Percentiles rank a stretch among this genome's conserved stretches.
Evolutionary conservation across 139 green algal genomes (phyloP).

Genomic region (Coelastrella sp.): DNA sequence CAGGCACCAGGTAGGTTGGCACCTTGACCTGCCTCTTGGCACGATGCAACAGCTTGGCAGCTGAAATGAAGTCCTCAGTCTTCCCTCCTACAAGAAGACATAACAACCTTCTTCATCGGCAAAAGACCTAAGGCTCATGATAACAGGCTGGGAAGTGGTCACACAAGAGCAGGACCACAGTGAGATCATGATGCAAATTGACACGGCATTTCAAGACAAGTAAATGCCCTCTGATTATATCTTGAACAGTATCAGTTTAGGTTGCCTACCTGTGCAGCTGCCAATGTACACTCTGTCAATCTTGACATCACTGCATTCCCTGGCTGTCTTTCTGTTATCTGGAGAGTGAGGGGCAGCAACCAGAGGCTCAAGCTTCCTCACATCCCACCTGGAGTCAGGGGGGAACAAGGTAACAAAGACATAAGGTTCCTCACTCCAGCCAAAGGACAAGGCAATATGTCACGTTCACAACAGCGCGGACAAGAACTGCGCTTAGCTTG

Average conservation of each 20-base stretch:
- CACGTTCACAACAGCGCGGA: too few relatives aligned
- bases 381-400: constrained; percentile 93
- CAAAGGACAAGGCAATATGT: too few relatives aligned
- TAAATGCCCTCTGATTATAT: neutral
- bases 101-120: too few relatives aligned
- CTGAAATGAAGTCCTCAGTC: constrained; percentile 94
- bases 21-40: constrained; percentile 90
- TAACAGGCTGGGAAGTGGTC: too few relatives aligned
- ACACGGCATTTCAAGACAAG: too few relatives aligned
- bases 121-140: too few relatives aligned
- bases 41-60: constrained; percentile 90
- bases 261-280: constrained; percentile 72
- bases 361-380: constrained; percentile 93
- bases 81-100: constrained; percentile 87
- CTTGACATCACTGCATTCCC: constrained; percentile 85
- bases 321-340: constrained; percentile 94
- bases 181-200: too few relatives aligned
- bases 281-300: constrained; percentile 98
- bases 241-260: neutral
- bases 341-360: constrained; percentile 95
- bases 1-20: constrained; percentile 95
- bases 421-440: too few relatives aligned
- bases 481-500: too few relatives aligned
- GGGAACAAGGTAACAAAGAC: too few relatives aligned
- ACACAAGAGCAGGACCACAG: neutral